A percentile compares a stretch with the other conserved stretches of the same genome.
phyloP scores from a whole-genome alignment of 1,284 basidiomycete species.

The Trametes polyzona region DNA sequence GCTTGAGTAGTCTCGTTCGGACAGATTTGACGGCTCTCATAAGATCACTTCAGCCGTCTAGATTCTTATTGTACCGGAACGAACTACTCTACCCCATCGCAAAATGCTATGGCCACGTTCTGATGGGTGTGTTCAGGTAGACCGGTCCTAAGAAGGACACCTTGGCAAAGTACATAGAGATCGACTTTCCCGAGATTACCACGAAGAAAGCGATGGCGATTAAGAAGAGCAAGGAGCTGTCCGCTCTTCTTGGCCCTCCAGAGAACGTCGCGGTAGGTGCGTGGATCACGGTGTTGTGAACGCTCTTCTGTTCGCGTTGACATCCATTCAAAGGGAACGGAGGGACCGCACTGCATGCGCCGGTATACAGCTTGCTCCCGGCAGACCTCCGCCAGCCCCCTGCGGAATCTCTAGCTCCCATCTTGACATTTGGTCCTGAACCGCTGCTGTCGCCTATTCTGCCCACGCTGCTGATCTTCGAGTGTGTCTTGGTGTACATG shows the following conservation, averaged over 20 bases:
- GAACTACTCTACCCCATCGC: no score
- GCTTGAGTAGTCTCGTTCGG: no score
- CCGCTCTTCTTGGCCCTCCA: conserved; percentile 53
- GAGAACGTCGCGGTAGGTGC: conserved; percentile 49
- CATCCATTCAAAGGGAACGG: conserved; percentile 54
- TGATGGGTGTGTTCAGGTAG: conserved; percentile 41
- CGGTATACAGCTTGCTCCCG: conserved; percentile 76
- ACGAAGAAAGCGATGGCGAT: conserved; percentile 85
- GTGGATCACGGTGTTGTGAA: no score
- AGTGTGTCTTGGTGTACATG: conserved; percentile 95
- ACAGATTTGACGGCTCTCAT: no score
- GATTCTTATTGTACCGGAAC: no score
- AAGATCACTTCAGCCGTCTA: no score
- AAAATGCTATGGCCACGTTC: not conserved
- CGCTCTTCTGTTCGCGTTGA: no score
- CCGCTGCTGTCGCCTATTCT: conserved; percentile 61
- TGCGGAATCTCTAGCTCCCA: conserved; percentile 43
- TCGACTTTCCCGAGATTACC: conserved; percentile 90
- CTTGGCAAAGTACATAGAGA: conserved; percentile 76
- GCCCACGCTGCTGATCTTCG: conserved; percentile 86
- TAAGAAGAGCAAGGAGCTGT: conserved; percentile 67
- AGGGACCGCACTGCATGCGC: conserved; percentile 67
- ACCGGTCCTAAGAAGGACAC: conserved; percentile 51
- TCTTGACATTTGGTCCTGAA: conserved; percentile 35
- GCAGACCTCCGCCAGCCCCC: conserved; percentile 71